Evolutionary conservation across 2,329 filamentous ascomycete genomes (phyloP).

Genomic region (Drechslerella coelobrocha): DNA sequence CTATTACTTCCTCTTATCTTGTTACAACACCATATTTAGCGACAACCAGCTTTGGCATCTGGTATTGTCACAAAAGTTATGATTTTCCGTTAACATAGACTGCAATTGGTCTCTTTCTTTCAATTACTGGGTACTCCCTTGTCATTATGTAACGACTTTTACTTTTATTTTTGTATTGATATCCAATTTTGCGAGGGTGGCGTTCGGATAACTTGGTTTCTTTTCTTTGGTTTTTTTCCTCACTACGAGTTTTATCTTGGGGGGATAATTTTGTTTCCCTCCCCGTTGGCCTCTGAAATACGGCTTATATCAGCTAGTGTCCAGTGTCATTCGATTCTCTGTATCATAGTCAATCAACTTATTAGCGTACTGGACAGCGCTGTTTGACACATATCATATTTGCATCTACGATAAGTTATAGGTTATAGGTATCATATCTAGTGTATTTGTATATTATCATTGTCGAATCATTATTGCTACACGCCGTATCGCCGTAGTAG

Average conservation of each 20-base stretch:
- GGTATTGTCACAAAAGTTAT: conserved; percentile 27
- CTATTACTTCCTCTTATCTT: not conserved
- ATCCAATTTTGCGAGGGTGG: conserved; percentile 24
- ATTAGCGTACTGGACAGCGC: no score
- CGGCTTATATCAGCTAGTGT: no score
- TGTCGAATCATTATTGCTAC: conserved; percentile 24
- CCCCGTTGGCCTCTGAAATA: conserved; percentile 17
- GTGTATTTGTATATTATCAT: conserved; percentile 2
- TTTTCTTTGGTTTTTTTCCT: conserved; percentile 5
- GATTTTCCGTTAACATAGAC: conserved; percentile 31
- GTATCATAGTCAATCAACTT: no score
- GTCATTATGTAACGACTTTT: not conserved
- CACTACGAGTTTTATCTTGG: conserved; percentile 10
- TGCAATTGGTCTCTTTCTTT: conserved; percentile 10
- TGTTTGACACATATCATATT: no score
- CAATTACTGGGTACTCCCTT: not conserved
- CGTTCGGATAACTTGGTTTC: conserved; percentile 31
- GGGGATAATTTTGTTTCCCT: conserved; percentile 11
- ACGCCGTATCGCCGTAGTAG: conserved; percentile 16
- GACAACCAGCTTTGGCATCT: not conserved
- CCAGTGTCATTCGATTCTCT: no score
- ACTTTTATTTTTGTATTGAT: conserved; percentile 7
- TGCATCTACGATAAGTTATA: no score
- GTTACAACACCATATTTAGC: not conserved
- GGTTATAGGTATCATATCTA: no score